Conservation (phyloP, 441 rosid species). For the Gossypium davidsonii region DNA sequence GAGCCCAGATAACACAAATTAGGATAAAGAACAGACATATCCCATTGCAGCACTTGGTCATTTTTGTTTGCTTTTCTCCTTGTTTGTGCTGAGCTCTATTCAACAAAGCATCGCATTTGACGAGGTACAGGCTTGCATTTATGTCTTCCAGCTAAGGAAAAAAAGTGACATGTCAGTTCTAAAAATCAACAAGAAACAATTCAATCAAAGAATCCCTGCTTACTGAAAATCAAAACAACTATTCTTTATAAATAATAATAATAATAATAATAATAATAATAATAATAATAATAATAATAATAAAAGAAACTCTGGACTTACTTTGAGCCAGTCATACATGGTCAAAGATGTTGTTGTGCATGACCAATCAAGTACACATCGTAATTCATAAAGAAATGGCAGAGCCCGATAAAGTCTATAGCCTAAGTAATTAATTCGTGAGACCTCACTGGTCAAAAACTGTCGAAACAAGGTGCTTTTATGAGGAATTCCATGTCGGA, state of each 20-base stretch:
- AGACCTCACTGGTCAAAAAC: conserved; percentile 88
- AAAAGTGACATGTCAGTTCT: conserved; percentile 30
- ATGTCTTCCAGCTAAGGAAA: conserved; percentile 87
- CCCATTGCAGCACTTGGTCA: conserved; percentile 98
- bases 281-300: background rate
- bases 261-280: background rate
- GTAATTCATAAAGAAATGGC: conserved; percentile 92
- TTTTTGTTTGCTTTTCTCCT: conserved; percentile 89
- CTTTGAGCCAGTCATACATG: conserved; percentile 99
- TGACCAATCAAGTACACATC: conserved; percentile 99
- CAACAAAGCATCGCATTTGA: conserved; percentile 90
- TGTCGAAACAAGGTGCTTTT: conserved; percentile 91
- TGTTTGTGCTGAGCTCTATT: conserved; percentile 82
- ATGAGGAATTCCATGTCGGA: conserved; percentile 90
- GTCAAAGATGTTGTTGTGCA: conserved; percentile 98
- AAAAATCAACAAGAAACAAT: conserved; percentile 14
- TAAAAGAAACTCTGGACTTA: conserved; percentile 21
- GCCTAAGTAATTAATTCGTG: conserved; percentile 80
- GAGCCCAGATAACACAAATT: conserved; percentile 96
- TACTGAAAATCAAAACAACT: background rate
- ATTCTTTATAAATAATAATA: background rate
- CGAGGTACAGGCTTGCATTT: conserved; percentile 92
- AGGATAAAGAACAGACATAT: conserved; percentile 92
- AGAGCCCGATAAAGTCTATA: conserved; percentile 97
- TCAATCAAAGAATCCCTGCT: conserved; percentile 9